These are phyloP conservation scores for Erodium maritimum DNA, from an alignment of 345 rosid genomes.

Conservation along the genomic window DNA sequence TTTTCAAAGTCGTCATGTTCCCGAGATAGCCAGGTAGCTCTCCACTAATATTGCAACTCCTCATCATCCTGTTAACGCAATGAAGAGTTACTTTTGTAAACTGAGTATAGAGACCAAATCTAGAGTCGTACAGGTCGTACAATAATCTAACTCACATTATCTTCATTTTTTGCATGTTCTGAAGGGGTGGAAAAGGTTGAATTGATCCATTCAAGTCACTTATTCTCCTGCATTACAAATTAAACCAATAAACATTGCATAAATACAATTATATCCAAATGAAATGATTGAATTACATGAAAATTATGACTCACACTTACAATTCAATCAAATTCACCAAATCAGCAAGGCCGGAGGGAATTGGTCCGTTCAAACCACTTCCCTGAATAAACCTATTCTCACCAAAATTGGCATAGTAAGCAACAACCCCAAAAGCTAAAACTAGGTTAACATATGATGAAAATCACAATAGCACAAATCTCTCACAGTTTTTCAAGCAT, in stretches of 20 bases:
- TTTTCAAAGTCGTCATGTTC: too few relatives aligned
- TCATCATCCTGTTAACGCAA: too few relatives aligned
- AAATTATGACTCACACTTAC: slow-evolving; percentile 11
- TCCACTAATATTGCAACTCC: too few relatives aligned
- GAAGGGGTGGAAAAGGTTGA: slow-evolving; percentile 5
- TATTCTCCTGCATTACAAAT: slow-evolving; percentile 35
- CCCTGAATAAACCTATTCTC: slow-evolving; percentile 27
- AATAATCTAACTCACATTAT: neutral
- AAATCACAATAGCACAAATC: neutral
- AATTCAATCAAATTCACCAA: slow-evolving; percentile 15
- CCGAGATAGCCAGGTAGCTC: too few relatives aligned
- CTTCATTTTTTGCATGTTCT: neutral
- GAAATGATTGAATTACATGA: neutral
- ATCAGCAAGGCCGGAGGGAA: slow-evolving; percentile 23
- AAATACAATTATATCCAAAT: neutral
- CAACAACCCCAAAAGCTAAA: neutral
- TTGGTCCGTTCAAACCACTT: slow-evolving; percentile 47
- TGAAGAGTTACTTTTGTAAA: too few relatives aligned
- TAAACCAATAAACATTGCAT: neutral
- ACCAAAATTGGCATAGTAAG: neutral
- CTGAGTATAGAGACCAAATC: too few relatives aligned
- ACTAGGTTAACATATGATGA: neutral
- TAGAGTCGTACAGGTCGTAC: too few relatives aligned
- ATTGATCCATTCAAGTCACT: slow-evolving; percentile 5
- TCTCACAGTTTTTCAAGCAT: slow-evolving; percentile 1